Base-by-base conservation (phyloP, 2,329 filamentous ascomycete species). In the Xylariales sp. region DNA sequence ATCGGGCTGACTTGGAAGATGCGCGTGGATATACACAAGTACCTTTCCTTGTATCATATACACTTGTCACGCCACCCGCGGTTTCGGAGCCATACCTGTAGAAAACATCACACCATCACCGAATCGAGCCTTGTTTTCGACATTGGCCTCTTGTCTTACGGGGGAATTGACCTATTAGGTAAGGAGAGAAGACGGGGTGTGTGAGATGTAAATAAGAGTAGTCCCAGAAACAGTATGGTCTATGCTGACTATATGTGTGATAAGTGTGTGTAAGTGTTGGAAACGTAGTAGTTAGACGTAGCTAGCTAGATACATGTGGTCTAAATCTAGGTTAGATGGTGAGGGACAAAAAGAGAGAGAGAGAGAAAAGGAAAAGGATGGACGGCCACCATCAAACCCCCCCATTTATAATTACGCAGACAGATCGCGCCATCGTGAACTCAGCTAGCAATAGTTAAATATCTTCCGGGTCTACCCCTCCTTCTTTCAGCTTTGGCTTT, bases 401-500 rank as follows among this genome's bases (percentile, higher is more conserved):
- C 49, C 30, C 32, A 64, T 72, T 68, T 56, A 68, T 60, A 63
- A 71, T 70, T 53, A 48, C 32, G 57, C 54, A 60, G 32, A 49
- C 3, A 28, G 48, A 72, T 72, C 68, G 69, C 70, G 70, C 69
- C 70, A 72, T 72, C 65, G 56, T 48, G 54, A 57, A 60, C 62
- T 55, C 58, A 68, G 49, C 67, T 69, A 64, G 61, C 46, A 9
- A 48, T 55, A 56, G 63, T 59, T 65, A 69, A 67, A 64, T 63
- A 64, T 50, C 63, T 53, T 58, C 54, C 16, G 32, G 50, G 53
- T 52, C 39, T 68, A 65, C 68, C 68, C 68, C 68, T 69, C 68
- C 59, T 56, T 39, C 18, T 14, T 48, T 23, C 45, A 50, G 46
- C 64, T 60, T 60, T 32, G 16, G 43, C 10, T 57, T 50, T 54